Base-by-base conservation (phyloP, 1,284 basidiomycete species). In the Volvariella volvacea region DNA sequence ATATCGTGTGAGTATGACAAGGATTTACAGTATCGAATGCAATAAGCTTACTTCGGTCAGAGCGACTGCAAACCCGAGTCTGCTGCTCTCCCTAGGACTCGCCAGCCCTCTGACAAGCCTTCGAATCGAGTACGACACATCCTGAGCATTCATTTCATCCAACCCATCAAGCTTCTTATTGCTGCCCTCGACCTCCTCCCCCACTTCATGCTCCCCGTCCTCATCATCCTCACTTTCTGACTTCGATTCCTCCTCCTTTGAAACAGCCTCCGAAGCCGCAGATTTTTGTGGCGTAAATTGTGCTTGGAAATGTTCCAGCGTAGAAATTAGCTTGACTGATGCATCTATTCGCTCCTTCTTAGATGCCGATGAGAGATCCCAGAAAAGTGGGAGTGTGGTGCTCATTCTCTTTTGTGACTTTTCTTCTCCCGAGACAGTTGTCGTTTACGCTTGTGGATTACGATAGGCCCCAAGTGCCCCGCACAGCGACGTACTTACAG, bases 11-110 rank as follows among this genome's bases (percentile, higher is more conserved):
- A 22, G n/a, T 12, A 44, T 7, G 22, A 34, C 10, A 42, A 34
- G 43, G n/a, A n/a, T n/a, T n/a, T n/a, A n/a, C n/a, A n/a, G n/a
- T n/a, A n/a, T n/a, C 33, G 22, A 46, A 37, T 33, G 46, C 30
- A 43, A 41, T 8, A 15, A 43, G 70, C 81, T 52, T 57, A 93
- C 92, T 74, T 97, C 94, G 1, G 95, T 93, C 52, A 99, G 71
- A 15, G 93, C 92, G 36, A 98, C 94, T 6, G 94, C 91, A 60
- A 98, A 99, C 10, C 95, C 95, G 28, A 96, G 68, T 52, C 95
- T 70, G 60, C 92, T 93, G 64, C 89, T 92, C 63, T 98, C 93
- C 52, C 94, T 73, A 1, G 92, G 88, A 63, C 89, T 93, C 0
- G 88, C 92, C 20, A 99, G 71, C 15, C 95, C 95, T 34, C 92